Evolutionary conservation across 805 yeast genomes (phyloP), one percentile per base, ranked within the genome.

Genomic region (Teunomyces atbi): DNA sequence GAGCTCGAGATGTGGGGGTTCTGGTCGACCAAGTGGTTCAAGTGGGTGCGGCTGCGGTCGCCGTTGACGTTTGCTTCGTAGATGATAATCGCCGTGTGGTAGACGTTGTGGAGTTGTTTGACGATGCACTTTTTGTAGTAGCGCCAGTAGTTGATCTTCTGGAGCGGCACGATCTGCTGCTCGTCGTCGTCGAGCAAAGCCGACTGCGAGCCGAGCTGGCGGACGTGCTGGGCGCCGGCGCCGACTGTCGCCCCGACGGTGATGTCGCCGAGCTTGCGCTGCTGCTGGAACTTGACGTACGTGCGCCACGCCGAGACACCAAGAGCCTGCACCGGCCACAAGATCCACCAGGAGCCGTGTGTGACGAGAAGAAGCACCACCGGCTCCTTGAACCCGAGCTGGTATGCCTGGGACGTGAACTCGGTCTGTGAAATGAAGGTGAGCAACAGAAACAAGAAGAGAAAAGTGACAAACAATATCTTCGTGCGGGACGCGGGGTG

Each of bases 401-500:
- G 68, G 58, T 87, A 84, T 5, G 89, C 74, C 46, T 82, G 82
- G 5, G 89, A 77, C 1, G 95, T 87, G 49, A 83, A 70, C 60
- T 89, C 96, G 0, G 96, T 89, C 60, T 89, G 96, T 12, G 76
- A 57, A 4, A 89, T 90, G 65, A 89, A 89, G 3, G 90, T 57
- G 6, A 78, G 57, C 48, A 71, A 56, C 21, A 75, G 68, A 16
- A 67, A 42, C 27, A 69, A 38, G 45, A 73, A 72, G 27, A 71
- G 58, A 2, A 60, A 37, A 12, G 53, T 55, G 5, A 73, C 66
- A 47, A 64, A 67, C n/a, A 64, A 44, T 41, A 72, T 54, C 54
- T 73, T 73, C n/a, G 71, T 57, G 46, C 53, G 60, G 8, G 75
- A 69, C 3, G 65, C 60, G 43, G 49, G 52, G 38, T 55, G 57